Conservation (phyloP, 371 early-diverging fungal genomes). For the Nematocida displodere region DNA sequence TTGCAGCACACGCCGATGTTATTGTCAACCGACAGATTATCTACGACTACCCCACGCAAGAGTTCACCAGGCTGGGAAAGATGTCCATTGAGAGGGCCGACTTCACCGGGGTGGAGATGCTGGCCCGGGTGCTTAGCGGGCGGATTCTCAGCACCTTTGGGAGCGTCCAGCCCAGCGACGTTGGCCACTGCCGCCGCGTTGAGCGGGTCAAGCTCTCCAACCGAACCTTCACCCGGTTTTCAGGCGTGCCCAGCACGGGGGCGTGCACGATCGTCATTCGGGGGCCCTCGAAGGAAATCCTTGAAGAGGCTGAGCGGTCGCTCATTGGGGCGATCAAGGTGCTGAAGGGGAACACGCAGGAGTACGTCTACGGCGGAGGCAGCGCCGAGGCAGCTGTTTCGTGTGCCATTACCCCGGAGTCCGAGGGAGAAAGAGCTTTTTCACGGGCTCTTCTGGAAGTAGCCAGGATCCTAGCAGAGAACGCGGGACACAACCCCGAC, state of each 20-base stretch:
- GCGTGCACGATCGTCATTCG: slow-evolving; percentile 94
- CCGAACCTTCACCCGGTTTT: slow-evolving; percentile 74
- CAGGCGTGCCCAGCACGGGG: slow-evolving; percentile 79
- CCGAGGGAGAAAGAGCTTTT: slow-evolving; percentile 90
- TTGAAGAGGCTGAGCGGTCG: slow-evolving; percentile 97
- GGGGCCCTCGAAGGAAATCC: slow-evolving; percentile 87
- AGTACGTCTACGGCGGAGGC: slow-evolving; percentile 89
- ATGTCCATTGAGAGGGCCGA: slow-evolving; percentile 97
- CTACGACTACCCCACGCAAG: slow-evolving; percentile 98
- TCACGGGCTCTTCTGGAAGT: slow-evolving; percentile 86
- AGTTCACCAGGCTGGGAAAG: slow-evolving; percentile 87
- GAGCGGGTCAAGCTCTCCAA: slow-evolving; percentile 93
- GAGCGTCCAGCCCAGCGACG: slow-evolving; percentile 70
- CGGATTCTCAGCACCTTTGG: slow-evolving; percentile 96
- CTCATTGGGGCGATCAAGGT: slow-evolving; percentile 96
- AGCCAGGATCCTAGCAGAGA: slow-evolving; percentile 92
- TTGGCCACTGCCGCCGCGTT: slow-evolving; percentile 87
- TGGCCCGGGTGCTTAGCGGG: slow-evolving; percentile 74
- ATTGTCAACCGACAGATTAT: slow-evolving; percentile 97
- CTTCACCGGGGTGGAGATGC: slow-evolving; percentile 94
- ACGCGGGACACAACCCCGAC: slow-evolving; percentile 86
- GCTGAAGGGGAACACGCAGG: slow-evolving; percentile 76
- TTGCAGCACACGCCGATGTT: slow-evolving; percentile 79
- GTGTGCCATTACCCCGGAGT: slow-evolving; percentile 84
- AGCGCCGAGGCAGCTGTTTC: slow-evolving; percentile 83